Conservation (phyloP, 805 yeast species). For the Candida bentonensis region DNA sequence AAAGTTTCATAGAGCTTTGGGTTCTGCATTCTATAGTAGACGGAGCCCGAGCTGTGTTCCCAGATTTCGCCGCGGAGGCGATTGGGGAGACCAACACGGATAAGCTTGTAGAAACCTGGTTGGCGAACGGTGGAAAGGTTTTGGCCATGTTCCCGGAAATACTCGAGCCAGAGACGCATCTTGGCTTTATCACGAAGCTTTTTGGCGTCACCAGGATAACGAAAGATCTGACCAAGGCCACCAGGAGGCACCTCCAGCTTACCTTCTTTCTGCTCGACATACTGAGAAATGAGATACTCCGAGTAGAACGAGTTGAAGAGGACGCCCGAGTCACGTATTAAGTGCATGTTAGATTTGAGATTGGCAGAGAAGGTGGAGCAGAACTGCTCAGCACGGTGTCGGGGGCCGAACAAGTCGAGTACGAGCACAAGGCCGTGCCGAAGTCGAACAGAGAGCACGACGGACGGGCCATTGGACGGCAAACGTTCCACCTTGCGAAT, state of each 20-base stretch:
- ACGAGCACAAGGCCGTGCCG: constrained; percentile 49
- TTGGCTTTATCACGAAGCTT: constrained; percentile 69
- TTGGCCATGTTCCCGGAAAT: constrained; percentile 70
- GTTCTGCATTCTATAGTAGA: constrained; percentile 54
- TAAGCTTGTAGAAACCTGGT: constrained; percentile 64
- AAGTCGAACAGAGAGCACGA: constrained; percentile 61
- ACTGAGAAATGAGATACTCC: constrained; percentile 44
- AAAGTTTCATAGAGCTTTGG: constrained; percentile 44
- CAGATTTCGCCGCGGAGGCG: constrained; percentile 89
- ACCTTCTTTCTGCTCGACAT: constrained; percentile 1
- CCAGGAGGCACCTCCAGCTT: constrained; percentile 42
- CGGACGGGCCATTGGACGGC: constrained; percentile 60
- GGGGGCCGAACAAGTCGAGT: constrained; percentile 64
- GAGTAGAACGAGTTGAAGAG: constrained; percentile 67
- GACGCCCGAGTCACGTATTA: constrained; percentile 41
- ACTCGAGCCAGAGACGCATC: constrained; percentile 88
- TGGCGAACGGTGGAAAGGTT: constrained; percentile 64
- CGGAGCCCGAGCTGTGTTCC: constrained; percentile 85
- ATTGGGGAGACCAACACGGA: constrained; percentile 90
- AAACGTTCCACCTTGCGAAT: constrained; percentile 76
- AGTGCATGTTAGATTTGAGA: constrained; percentile 47
- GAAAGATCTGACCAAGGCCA: constrained; percentile 74
- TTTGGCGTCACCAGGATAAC: constrained; percentile 81
- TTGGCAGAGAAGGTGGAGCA: constrained; percentile 51
- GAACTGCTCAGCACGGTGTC: constrained; percentile 68